Base-by-base conservation (phyloP, 306 rosid species). In the Acmispon strigosus region DNA sequence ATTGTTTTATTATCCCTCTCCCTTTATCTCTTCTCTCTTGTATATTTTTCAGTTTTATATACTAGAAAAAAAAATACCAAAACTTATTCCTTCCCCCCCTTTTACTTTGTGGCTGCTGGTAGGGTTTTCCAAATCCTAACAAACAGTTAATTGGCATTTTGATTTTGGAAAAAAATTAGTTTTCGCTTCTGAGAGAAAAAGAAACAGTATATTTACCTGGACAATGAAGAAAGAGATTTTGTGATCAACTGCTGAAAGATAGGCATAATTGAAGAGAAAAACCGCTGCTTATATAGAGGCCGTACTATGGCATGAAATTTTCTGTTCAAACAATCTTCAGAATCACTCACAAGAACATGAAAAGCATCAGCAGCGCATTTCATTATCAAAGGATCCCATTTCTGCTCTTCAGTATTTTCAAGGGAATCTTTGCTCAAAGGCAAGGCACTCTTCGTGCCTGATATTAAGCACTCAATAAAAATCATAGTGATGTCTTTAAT, bases 251-350 rank as follows among this genome's bases (percentile, higher is more conserved):
- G 82, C 86, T 19, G 90, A 74, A 93, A 73, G 47, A 93, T 84
- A 48, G 98, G 97, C 88, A 90, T 84, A 77, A 81, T 80, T 59
- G 84, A 71, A 61, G 96, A 87, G 86, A 80, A 93, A 84, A 88
- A 89, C 13, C 92, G 90, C 87, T 93, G 98, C 84, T 90, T 93
- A 85, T 85, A 81, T 34, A 93, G 89, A 72, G 98, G 97, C 57
- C 97, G 82, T 76, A 84, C 62, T 55, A 78, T 84, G 60, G 91
- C 96, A 86, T 88, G 90, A 44, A 81, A 88, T 39, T 69, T 84
- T 53, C 58, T 79, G 77, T 90, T 90, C 83, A 93, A 83, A 86
- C 97, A 93, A 70, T 45, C 86, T 65, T 87, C 97, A 76, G 94
- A 87, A 83, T 93, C 98, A 80, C 89, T 83, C 96, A 93, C 83